These are phyloP conservation scores for Chondrostereum purpureum DNA, from an alignment of 1,284 basidiomycete species.

Conservation along the genomic window DNA sequence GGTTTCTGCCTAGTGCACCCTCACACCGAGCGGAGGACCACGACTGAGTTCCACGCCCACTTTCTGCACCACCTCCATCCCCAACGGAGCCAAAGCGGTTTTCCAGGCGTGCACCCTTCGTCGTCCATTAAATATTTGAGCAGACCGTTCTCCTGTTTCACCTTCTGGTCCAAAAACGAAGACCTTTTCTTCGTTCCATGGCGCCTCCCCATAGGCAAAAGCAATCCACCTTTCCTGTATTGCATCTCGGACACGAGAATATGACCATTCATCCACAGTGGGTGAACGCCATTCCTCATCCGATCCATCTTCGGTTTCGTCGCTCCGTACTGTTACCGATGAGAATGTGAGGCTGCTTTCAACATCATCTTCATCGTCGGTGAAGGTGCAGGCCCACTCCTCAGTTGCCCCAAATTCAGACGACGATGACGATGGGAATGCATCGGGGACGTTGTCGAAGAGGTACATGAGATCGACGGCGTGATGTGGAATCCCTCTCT, in stretches of 20 bases:
- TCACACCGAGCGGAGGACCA: conserved; percentile 40
- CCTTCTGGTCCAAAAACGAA: conserved; percentile 73
- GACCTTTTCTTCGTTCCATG: conserved; percentile 61
- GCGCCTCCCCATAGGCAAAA: conserved; percentile 65
- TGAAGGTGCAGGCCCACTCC: conserved; percentile 26
- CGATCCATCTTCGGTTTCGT: conserved; percentile 5
- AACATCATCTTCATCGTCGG: conserved; percentile 28
- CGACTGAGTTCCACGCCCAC: conserved; percentile 65
- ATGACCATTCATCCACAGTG: conserved; percentile 57
- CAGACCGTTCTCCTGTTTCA: conserved; percentile 55
- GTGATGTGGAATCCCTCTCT: conserved; percentile 55
- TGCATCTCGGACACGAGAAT: conserved; percentile 55
- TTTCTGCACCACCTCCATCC: conserved; percentile 59
- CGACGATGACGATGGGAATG: conserved; percentile 23
- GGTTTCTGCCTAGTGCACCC: no score
- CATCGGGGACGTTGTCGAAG: conserved; percentile 62
- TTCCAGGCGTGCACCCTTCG: conserved; percentile 49
- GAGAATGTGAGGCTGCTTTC: conserved; percentile 20
- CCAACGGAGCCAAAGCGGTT: conserved; percentile 58
- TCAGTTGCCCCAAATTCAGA: conserved; percentile 5
- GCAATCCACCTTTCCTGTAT: conserved; percentile 66
- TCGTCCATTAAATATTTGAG: conserved; percentile 46
- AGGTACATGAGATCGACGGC: conserved; percentile 66
- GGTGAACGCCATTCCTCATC: conserved; percentile 41
- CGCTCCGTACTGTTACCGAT: conserved; percentile 13